A percentile compares a stretch with the other conserved stretches of the same genome.
These are phyloP conservation scores for Magnaporthiopsis poae DNA, from an alignment of 2,329 filamentous ascomycete genomes.

Conservation along the genomic window DNA sequence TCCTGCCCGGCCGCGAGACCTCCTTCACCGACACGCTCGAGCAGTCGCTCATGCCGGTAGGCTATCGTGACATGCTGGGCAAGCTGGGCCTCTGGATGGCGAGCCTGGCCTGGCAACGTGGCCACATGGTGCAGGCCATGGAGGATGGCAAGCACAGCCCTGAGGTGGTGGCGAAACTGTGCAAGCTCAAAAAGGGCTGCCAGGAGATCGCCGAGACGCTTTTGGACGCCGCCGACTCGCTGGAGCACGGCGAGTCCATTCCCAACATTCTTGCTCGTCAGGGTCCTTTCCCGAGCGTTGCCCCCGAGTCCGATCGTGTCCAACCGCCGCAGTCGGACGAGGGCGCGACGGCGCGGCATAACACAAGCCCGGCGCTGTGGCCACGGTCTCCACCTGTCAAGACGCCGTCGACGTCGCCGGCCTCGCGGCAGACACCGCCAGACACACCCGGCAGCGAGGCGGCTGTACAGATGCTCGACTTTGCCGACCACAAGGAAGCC, in stretches of 20 bases:
- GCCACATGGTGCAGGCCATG: neutral
- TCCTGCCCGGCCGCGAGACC: slow-evolving; percentile 1
- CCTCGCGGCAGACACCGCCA: neutral
- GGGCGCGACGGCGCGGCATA: no score
- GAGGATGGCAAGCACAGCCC: neutral
- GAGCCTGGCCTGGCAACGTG: neutral
- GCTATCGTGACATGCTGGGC: neutral
- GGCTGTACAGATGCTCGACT: neutral
- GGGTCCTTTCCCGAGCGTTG: neutral
- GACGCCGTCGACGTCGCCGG: neutral
- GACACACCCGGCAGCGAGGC: neutral
- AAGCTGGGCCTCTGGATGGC: neutral
- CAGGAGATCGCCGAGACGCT: neutral
- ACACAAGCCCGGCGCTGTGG: neutral
- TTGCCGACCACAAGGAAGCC: slow-evolving; percentile 3
- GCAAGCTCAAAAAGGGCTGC: neutral
- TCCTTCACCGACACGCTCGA: neutral
- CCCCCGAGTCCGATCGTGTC: neutral
- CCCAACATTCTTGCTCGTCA: neutral
- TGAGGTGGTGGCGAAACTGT: neutral
- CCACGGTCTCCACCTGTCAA: neutral
- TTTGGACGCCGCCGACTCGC: neutral
- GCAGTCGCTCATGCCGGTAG: neutral
- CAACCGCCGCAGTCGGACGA: neutral
- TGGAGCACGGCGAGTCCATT: neutral